Base-by-base conservation (phyloP, 1,284 basidiomycete species). In the Austropuccinia psidii region DNA sequence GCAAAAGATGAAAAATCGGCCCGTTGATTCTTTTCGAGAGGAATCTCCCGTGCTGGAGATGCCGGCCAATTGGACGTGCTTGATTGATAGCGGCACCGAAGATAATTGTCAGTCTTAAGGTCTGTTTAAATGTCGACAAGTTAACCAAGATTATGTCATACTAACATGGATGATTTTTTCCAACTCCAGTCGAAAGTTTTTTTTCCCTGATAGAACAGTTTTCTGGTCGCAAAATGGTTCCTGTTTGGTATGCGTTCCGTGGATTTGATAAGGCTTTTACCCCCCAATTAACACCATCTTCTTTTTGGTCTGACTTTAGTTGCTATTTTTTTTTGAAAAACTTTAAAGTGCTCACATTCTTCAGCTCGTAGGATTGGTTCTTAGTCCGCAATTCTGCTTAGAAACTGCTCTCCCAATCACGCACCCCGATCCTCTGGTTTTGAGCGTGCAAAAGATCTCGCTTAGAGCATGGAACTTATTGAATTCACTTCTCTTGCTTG, bases 201-300 rank as follows among this genome's bases (percentile, higher is more conserved):
- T 58, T 70, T 70, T 37, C 54, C 19, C 15, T 70, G 33, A 27
- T 70, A 3, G 57, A 70, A 31, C 43, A 61, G 17, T 61, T 70
- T 29, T 27, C 68, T 8, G 57, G 57, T 41, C 68, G 57, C 15
- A 60, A 61, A 29, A 61, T 70, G 27, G 57, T 70, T 9, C 68
- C 68, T 1, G 29, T 57, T 8, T 45, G 55, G 55, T 70, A 29
- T 24, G 57, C 50, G 24, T 0, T 24, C 6, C 31, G 27, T 29
- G n/a, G n/a, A n/a, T 49, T 17, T 43, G n/a, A 47, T 5, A 24
- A 19, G 39, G 2, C 9, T 37, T 35, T n/a, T 41, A 27, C 8
- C 17, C 9, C 11, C 35, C n/a, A 33, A 4, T 27, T 7, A 43
- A 19, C 27, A 49, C 24, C 8, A 27, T 9, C 8, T n/a, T 52